Evolutionary conservation across 2,329 filamentous ascomycete species (phyloP).

Genomic region (Penicillium expansum): DNA sequence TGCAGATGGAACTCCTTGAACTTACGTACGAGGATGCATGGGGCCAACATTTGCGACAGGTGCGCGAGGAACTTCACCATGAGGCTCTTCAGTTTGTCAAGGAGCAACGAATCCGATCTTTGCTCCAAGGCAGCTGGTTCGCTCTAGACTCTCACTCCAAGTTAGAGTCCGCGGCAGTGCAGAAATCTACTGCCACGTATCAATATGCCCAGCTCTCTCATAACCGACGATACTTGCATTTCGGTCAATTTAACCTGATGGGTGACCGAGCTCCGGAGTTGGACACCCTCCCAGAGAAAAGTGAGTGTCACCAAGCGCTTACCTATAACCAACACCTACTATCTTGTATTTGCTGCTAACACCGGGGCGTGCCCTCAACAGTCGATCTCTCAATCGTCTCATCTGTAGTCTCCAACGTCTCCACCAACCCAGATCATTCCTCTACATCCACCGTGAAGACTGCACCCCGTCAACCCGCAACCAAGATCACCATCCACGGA

Average conservation of each 20-base stretch:
- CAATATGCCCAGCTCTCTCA: constrained; percentile 86
- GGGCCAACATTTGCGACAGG: constrained; percentile 83
- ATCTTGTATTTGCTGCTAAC: constrained; percentile 8
- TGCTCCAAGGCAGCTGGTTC: constrained; percentile 90
- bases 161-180: constrained; percentile 45
- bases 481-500: constrained; percentile 90
- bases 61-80: constrained; percentile 85
- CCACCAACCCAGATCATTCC: constrained; percentile 57
- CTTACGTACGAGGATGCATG: constrained; percentile 91
- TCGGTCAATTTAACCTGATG: constrained; percentile 74
- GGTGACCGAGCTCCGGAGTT: constrained; percentile 65
- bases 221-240: constrained; percentile 86
- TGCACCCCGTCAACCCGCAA: constrained; percentile 48
- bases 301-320: constrained; percentile 39
- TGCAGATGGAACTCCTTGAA: constrained; percentile 92
- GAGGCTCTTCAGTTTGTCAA: constrained; percentile 96
- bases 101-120: constrained; percentile 87
- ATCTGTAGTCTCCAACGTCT: constrained; percentile 91
- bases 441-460: constrained; percentile 50
- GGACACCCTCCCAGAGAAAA: constrained; percentile 72
- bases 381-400: constrained; percentile 84
- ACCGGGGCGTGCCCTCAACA: constrained; percentile 23
- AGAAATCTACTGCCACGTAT: constrained; percentile 57
- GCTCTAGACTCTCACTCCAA: constrained; percentile 52
- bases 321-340: neutral